phyloP scores from a whole-genome alignment of 345 rosid genomes.

The Physaria fendleri region DNA sequence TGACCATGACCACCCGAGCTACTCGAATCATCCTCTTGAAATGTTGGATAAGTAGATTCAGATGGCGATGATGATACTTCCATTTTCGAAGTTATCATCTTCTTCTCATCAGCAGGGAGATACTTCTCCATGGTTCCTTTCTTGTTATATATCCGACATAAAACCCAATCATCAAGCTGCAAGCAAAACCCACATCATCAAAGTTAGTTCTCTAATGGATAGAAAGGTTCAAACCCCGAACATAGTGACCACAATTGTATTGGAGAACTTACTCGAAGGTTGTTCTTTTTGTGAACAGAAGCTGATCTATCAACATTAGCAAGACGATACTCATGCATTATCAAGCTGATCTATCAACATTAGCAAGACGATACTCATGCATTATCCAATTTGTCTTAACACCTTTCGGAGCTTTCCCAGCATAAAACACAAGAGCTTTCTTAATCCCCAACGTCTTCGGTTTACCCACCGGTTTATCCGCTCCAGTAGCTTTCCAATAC shows the following conservation, averaged over 20 bases:
- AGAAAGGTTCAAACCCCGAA: too few relatives aligned
- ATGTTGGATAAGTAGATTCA: conserved; percentile 50
- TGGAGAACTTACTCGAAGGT: conserved; percentile 76
- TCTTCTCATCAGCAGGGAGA: conserved; percentile 18
- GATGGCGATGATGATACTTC: conserved; percentile 29
- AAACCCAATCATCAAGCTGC: conserved; percentile 90
- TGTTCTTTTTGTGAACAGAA: conserved; percentile 42
- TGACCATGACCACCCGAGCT: conserved; percentile 81
- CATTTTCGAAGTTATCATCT: conserved; percentile 14
- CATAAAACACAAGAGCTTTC: conserved; percentile 84
- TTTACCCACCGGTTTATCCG: conserved; percentile 84
- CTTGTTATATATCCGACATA: conserved; percentile 86
- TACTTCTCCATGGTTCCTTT: conserved; percentile 70
- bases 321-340: conserved; percentile 95
- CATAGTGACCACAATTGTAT: too few relatives aligned
- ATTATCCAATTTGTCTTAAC: conserved; percentile 92
- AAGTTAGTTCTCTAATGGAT: background rate
- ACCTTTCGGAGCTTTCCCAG: conserved; percentile 87
- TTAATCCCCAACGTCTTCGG: conserved; percentile 78
- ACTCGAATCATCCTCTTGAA: conserved; percentile 62
- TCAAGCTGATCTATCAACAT: conserved; percentile 84
- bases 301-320: conserved; percentile 84
- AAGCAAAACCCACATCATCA: background rate
- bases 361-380: conserved; percentile 94
- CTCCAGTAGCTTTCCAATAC: conserved; percentile 96